Percentiles rank a stretch among this genome's conserved stretches.
phyloP scores from a whole-genome alignment of 129 eudicot genomes.

The Lonicera japonica region DNA sequence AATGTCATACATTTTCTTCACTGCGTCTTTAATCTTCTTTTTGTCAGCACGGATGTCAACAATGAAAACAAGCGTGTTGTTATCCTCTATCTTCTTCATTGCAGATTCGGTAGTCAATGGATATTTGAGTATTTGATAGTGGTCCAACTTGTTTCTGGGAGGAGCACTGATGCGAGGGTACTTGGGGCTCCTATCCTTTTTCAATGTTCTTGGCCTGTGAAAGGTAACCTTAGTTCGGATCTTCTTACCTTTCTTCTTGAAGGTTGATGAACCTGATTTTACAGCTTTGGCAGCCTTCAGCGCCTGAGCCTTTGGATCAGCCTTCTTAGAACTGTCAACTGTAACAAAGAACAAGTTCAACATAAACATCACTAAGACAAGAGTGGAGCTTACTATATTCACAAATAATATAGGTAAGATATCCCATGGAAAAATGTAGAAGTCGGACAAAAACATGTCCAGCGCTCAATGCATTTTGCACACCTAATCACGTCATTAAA shows the following conservation, averaged over 20 bases:
- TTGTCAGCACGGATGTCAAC: slow-evolving; percentile 73
- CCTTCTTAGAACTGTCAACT: slow-evolving; percentile 44
- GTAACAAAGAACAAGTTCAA: too few relatives aligned
- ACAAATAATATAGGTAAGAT: too few relatives aligned
- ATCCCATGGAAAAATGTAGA: too few relatives aligned
- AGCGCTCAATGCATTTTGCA: too few relatives aligned
- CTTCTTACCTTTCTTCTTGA: slow-evolving; percentile 70
- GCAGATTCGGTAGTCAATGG: slow-evolving; percentile 69
- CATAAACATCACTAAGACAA: too few relatives aligned
- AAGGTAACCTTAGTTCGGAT: slow-evolving; percentile 55
- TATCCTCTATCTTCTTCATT: slow-evolving; percentile 72
- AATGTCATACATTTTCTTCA: slow-evolving; percentile 72
- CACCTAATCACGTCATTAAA: too few relatives aligned
- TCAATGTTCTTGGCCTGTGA: slow-evolving; percentile 58
- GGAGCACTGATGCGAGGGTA: slow-evolving; percentile 75
- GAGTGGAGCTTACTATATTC: too few relatives aligned
- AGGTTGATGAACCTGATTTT: slow-evolving; percentile 46
- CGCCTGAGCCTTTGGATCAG: slow-evolving; percentile 62
- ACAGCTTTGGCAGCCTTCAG: slow-evolving; percentile 64
- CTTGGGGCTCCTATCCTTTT: slow-evolving; percentile 58
- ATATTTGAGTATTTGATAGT: slow-evolving; percentile 57
- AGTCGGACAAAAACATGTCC: too few relatives aligned
- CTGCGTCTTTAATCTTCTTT: slow-evolving; percentile 62
- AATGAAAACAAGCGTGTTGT: slow-evolving; percentile 65
- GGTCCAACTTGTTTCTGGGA: slow-evolving; percentile 64